Evolutionary conservation across 495 filamentous ascomycete species (phyloP).

Genomic region (Daldinia decipiens): DNA sequence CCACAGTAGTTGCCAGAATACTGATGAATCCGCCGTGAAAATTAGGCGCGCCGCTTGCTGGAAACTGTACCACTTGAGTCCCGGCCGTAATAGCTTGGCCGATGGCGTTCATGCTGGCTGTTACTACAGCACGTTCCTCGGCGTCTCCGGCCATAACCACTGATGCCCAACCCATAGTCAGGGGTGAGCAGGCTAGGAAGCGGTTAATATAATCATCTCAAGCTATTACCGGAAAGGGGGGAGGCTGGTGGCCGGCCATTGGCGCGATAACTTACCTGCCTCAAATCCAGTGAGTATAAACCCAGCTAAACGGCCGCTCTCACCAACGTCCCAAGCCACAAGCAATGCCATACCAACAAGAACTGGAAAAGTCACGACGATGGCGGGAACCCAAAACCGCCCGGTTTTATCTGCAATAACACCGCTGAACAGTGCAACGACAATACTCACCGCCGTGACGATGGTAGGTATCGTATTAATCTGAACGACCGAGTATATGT

Average conservation of each 20-base stretch:
- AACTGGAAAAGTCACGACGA: constrained; percentile 47
- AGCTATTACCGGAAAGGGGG: neutral
- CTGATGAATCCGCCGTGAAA: constrained; percentile 48
- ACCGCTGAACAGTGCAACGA: constrained; percentile 46
- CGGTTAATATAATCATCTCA: neutral
- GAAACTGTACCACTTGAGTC: constrained; percentile 50
- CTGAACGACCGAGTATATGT: constrained; percentile 47
- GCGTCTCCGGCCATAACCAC: constrained; percentile 50
- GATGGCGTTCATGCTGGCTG: constrained; percentile 54
- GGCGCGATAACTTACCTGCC: constrained; percentile 40
- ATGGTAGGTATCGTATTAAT: constrained; percentile 54
- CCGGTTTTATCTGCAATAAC: constrained; percentile 44
- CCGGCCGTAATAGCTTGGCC: constrained; percentile 51
- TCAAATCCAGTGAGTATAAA: constrained; percentile 52
- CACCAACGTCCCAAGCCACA: constrained; percentile 47
- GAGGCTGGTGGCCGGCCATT: neutral
- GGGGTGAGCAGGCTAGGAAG: constrained; percentile 46
- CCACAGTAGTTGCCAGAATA: constrained; percentile 36
- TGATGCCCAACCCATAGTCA: constrained; percentile 53
- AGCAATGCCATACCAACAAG: constrained; percentile 46
- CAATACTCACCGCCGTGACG: constrained; percentile 49
- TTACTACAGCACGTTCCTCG: constrained; percentile 52
- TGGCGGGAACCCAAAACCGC: constrained; percentile 47
- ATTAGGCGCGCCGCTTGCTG: constrained; percentile 45
- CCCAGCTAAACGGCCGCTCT: constrained; percentile 47